Evolutionary conservation across 108 stramenopile genomes (phyloP).

Genomic region (Fragilaria crotonensis): DNA sequence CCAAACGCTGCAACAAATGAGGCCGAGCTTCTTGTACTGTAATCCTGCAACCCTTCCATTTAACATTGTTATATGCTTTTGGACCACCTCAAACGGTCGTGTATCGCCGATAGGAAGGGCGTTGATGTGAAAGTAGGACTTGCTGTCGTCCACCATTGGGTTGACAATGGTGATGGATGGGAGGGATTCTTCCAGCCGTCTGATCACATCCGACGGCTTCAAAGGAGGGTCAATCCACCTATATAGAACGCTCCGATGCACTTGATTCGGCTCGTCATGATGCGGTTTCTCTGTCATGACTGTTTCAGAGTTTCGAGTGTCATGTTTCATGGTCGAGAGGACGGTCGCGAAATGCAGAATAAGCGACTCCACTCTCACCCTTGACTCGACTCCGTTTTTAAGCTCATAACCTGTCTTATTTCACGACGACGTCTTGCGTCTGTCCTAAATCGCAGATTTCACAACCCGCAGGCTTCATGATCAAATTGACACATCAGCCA

Average conservation of each 20-base stretch:
- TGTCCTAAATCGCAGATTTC: too few relatives aligned
- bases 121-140: neutral
- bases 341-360: too few relatives aligned
- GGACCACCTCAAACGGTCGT: neutral
- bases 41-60: slow-evolving; percentile 78
- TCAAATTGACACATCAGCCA: too few relatives aligned
- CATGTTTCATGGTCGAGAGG: too few relatives aligned
- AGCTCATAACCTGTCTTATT: too few relatives aligned
- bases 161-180: slow-evolving; percentile 2
- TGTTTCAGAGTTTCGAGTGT: too few relatives aligned
- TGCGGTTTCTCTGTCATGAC: too few relatives aligned
- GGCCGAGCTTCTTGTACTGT: slow-evolving; percentile 56
- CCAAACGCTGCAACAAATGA: slow-evolving; percentile 63
- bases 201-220: slow-evolving; percentile 44
- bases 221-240: slow-evolving; percentile 58
- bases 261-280: slow-evolving; percentile 2
- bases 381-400: too few relatives aligned
- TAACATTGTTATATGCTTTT: slow-evolving; percentile 70
- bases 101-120: neutral
- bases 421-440: too few relatives aligned
- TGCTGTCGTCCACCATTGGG: neutral
- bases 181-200: slow-evolving; percentile 28
- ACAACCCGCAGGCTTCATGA: too few relatives aligned
- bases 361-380: too few relatives aligned
- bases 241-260: slow-evolving; percentile 49